Evolutionary conservation across 179 eudicot species (phyloP), one percentile per base, ranked within the genome.

Genomic region (Actinidia arguta): DNA sequence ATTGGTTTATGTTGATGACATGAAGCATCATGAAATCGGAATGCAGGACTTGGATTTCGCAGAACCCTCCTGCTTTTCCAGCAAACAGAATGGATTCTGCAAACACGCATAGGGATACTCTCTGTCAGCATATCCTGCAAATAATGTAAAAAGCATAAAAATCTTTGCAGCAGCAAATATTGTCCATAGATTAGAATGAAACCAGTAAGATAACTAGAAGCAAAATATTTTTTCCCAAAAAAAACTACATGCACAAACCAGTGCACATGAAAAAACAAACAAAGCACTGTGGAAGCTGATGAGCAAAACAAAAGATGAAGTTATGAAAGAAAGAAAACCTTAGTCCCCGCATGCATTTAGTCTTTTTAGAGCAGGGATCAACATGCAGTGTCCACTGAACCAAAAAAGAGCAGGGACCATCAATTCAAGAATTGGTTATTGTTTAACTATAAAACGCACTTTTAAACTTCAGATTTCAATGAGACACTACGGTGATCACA

Each of bases 121-220:
- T 95, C 99, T 61, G 98, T 98, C 75, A 97, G 94, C 99, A 97
- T 97, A 81, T 95, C 98, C 99, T 97, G 95, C 88, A 86, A 66
- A 69, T 13, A 63, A 54, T 50, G 50, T 8, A 73, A 52, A 46
- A 73, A 4, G 46, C 18, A 66, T 44, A 76, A 81, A 44, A 47
- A 31, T 59, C 18, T 44, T 51, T 59, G 68, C 63, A 73, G 59
- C 72, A 79, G 31, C 64, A 79, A 69, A 27, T 63, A 62, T 47
- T 25, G 71, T 67, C 17, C 25, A 79, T 4, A 24, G n/a, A 70
- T 66, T n/a, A 79, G 48, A 13, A 75, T 12, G 73, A 4, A 77
- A 22, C 58, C 56, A 73, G 82, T 48, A 55, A 78, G 24, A 75
- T 36, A 46, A 80, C 47, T 20, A 54, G 1, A 13, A 13, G 58